A percentile compares a stretch with the other conserved stretches of the same genome.
Conservation (phyloP, 2,329 filamentous ascomycete species). For the Davidsoniella eucalypti region DNA sequence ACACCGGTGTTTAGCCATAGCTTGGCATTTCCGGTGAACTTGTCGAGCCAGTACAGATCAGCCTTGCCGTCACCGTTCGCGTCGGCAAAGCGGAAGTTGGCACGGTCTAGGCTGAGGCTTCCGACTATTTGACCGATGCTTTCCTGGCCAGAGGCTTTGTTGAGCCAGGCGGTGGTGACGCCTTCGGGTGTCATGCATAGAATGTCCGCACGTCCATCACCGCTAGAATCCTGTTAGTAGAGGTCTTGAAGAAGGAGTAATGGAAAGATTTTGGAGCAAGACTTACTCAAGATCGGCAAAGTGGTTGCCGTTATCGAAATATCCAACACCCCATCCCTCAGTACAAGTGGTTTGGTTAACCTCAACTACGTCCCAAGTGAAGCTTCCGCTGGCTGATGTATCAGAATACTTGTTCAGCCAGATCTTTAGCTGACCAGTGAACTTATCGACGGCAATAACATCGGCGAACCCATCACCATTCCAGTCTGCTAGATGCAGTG, state of each 20-base stretch:
- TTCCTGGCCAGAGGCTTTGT: constrained; percentile 12
- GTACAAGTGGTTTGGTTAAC: constrained; percentile 13
- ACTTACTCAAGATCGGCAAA: constrained; percentile 19
- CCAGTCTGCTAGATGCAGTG: constrained; percentile 22
- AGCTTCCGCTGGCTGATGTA: not conserved
- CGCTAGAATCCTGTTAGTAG: constrained; percentile 12
- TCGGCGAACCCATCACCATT: constrained; percentile 23
- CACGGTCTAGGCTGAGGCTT: constrained; percentile 19
- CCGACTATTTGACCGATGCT: constrained; percentile 19
- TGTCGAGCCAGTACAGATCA: constrained; percentile 22
- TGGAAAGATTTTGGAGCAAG: too few relatives aligned
- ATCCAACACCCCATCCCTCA: constrained; percentile 16
- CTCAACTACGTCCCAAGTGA: constrained; percentile 10
- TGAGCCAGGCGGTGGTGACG: constrained; percentile 16
- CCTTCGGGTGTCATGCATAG: constrained; percentile 20
- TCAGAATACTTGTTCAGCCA: constrained; percentile 13
- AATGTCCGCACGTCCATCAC: constrained; percentile 19
- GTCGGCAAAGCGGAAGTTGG: constrained; percentile 23
- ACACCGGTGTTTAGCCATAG: constrained; percentile 21
- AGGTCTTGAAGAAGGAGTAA: not conserved
- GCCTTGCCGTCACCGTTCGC: constrained; percentile 22
- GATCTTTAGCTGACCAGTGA: constrained; percentile 6
- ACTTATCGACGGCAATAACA: constrained; percentile 12
- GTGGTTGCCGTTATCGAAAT: constrained; percentile 18
- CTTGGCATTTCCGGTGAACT: constrained; percentile 19